Percentiles rank a stretch among this genome's conserved stretches.
Conservation (phyloP, 768 basidiomycete species). For the Suillus subaureus region DNA sequence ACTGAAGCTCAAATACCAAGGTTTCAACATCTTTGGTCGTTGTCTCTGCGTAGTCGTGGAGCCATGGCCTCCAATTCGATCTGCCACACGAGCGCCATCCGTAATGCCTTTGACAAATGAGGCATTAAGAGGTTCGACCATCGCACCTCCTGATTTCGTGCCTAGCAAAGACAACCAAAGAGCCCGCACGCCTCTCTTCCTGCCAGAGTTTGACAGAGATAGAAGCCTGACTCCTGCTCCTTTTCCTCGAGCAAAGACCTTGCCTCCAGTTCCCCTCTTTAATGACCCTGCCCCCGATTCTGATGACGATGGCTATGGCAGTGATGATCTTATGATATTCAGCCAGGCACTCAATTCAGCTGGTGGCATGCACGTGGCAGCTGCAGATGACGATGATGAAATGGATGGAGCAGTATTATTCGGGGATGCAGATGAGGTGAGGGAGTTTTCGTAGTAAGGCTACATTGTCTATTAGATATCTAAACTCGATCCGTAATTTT, state of each 20-base stretch:
- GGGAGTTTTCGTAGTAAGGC: constrained; percentile 48
- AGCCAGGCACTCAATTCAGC: constrained; percentile 69
- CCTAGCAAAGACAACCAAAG: constrained; percentile 32
- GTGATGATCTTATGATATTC: constrained; percentile 69
- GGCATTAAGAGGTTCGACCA: constrained; percentile 32
- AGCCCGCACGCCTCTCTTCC: constrained; percentile 68
- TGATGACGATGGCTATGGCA: constrained; percentile 38
- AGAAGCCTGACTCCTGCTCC: constrained; percentile 43
- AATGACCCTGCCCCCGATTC: constrained; percentile 32
- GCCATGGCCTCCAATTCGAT: constrained; percentile 66
- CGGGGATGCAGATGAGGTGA: constrained; percentile 80
- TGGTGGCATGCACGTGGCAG: constrained; percentile 57
- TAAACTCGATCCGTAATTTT: constrained; percentile 13
- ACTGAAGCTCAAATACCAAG: constrained; percentile 66
- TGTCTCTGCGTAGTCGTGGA: constrained; percentile 85
- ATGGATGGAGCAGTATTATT: constrained; percentile 74
- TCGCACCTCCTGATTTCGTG: constrained; percentile 36
- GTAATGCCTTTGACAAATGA: constrained; percentile 28
- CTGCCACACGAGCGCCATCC: constrained; percentile 35
- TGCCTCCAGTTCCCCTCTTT: constrained; percentile 48
- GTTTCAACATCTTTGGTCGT: constrained; percentile 69
- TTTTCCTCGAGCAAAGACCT: constrained; percentile 23
- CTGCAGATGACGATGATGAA: constrained; percentile 74
- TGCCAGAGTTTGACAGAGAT: constrained; percentile 60
- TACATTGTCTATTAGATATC: constrained; percentile 17